A percentile compares a stretch with the other conserved stretches of the same genome.
Evolutionary conservation across 2,329 filamentous ascomycete genomes (phyloP).

Genomic region (Fusarium verrucosum): DNA sequence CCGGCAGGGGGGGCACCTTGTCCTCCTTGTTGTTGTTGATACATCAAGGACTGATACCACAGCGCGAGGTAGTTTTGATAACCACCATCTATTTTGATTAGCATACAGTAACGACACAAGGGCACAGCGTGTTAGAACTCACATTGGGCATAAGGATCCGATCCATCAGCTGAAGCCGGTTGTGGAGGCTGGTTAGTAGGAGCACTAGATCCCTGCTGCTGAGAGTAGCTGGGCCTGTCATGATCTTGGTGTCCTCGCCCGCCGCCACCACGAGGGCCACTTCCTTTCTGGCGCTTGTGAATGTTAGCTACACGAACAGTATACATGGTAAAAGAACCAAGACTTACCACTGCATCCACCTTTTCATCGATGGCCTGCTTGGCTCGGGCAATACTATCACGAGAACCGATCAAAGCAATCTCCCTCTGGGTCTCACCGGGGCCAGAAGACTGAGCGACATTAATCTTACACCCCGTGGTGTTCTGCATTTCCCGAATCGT

Average conservation of each 20-base stretch:
- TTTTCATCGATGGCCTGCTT: slow-evolving; percentile 91
- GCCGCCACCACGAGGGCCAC: slow-evolving; percentile 53
- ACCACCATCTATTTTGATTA: slow-evolving; percentile 69
- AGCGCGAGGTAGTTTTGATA: slow-evolving; percentile 82
- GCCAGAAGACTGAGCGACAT: slow-evolving; percentile 83
- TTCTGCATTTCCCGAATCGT: slow-evolving; percentile 95
- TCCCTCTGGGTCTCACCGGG: slow-evolving; percentile 83
- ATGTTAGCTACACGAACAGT: slow-evolving; percentile 42
- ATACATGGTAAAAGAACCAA: neutral
- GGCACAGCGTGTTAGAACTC: slow-evolving; percentile 49
- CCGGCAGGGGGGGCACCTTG: slow-evolving; percentile 50
- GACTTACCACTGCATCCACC: slow-evolving; percentile 83
- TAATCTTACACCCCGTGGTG: slow-evolving; percentile 90
- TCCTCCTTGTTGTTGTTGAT: slow-evolving; percentile 55
- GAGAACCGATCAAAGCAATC: slow-evolving; percentile 83
- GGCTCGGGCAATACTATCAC: slow-evolving; percentile 80
- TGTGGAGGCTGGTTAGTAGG: slow-evolving; percentile 55
- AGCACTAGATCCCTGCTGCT: slow-evolving; percentile 56
- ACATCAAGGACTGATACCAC: slow-evolving; percentile 77
- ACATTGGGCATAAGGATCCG: slow-evolving; percentile 81
- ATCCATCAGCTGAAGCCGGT: slow-evolving; percentile 59
- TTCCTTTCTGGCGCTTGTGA: slow-evolving; percentile 62
- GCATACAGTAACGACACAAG: neutral
- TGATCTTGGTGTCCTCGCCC: slow-evolving; percentile 61
- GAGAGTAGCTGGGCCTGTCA: slow-evolving; percentile 63